phyloP scores from a whole-genome alignment of 2,329 filamentous ascomycete species.

The Cephalotrichum gorgonifer region DNA sequence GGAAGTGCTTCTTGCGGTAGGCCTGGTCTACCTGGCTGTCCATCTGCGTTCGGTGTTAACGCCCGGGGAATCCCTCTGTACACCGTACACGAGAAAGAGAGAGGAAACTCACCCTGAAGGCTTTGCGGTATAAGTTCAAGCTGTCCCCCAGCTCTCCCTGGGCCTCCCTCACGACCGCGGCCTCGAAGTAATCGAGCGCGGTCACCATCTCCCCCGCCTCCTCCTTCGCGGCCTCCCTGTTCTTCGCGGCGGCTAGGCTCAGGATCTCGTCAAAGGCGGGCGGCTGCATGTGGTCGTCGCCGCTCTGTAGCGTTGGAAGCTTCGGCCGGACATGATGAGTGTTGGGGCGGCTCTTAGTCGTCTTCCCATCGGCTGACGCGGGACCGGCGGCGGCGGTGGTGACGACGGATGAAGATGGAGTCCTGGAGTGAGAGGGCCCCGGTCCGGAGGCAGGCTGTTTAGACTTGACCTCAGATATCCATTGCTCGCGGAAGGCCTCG shows the following conservation, averaged over 20 bases:
- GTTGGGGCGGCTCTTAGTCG: conserved; percentile 7
- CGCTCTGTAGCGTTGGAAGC: conserved; percentile 9
- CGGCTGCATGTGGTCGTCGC: conserved; percentile 16
- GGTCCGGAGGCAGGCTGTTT: conserved; percentile 16
- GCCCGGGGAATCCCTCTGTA: no score
- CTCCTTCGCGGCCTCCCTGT: conserved; percentile 4
- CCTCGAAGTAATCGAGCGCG: conserved; percentile 87
- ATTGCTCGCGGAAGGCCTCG: conserved; percentile 76
- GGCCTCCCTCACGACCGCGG: conserved; percentile 78
- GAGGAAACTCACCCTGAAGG: conserved; percentile 58
- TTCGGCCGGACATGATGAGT: conserved; percentile 9
- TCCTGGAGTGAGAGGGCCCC: neutral
- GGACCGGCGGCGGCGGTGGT: neutral
- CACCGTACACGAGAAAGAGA: neutral
- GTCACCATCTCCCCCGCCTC: conserved; percentile 45
- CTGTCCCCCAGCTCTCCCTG: conserved; percentile 84
- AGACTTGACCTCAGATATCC: conserved; percentile 66
- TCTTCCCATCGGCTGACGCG: no score
- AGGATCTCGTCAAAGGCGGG: conserved; percentile 10
- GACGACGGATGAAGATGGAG: neutral
- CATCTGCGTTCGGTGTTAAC: conserved; percentile 41
- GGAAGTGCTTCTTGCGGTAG: conserved; percentile 89
- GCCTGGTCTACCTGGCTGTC: conserved; percentile 74
- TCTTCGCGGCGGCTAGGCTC: conserved; percentile 5
- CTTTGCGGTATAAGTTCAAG: conserved; percentile 75